Evolutionary conservation across 2,329 filamentous ascomycete genomes (phyloP), one percentile per base, ranked within the genome.

Genomic region (Thielaviopsis euricoi): DNA sequence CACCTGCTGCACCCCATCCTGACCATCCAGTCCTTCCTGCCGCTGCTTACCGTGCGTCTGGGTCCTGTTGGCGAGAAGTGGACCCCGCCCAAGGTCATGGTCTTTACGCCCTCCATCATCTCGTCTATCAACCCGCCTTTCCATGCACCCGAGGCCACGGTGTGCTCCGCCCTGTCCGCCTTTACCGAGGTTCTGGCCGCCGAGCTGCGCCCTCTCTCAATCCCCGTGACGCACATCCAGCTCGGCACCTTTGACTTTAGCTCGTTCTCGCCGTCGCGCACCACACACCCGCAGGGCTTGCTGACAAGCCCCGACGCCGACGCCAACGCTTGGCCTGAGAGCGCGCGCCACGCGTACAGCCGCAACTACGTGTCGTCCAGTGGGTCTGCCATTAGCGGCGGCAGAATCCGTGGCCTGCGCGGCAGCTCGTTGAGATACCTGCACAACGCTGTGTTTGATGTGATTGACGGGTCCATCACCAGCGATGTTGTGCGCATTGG

Each of bases 171-270:
- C 3, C 78, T 97, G n/a, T 83, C 87, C 13, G 87, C 88, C 25
- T 95, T 95, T 67, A 86, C 87, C 26, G 80, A 86, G 55, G 87
- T 89, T 0, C 76, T 97, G 12, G 79, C 86, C 15, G 82, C 83
- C 57, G 93, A 97, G 73, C 78, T 96, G 48, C 76, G 79, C 3
- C 82, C 87, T 3, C 76, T 93, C 40, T 79, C 78, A 56, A 85
- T 96, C 56, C 80, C 85, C 46, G 86, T 96, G 21, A 86, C 86
- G 1, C 89, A 96, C 67, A 78, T 98, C 68, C 89, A 91, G 70
- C 82, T 97, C 1, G 93, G 93, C 60, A 90, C 88, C 22, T 89
- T 98, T 67, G 91, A 97, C 70, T 83, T 91, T 64, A 81, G 82
- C 6, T 76, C 83, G 62, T 82, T 84, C 70, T 76, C 76, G 1